Base-by-base conservation (phyloP, 768 basidiomycete genomes). In the Trametes cinnabarina region DNA sequence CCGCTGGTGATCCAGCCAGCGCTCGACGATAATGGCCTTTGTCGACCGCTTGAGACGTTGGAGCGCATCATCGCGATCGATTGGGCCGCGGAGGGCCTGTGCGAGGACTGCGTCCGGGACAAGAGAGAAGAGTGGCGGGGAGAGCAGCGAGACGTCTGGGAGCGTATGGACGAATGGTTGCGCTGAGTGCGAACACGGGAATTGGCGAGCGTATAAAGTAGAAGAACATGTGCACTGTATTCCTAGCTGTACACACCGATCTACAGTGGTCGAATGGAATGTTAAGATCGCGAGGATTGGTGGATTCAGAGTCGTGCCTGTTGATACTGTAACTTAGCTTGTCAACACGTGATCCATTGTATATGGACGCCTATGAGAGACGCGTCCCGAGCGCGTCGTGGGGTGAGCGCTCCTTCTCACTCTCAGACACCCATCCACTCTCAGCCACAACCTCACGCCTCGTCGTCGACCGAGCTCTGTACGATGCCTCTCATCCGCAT, bases 401-500 rank as follows among this genome's bases (percentile, higher is more conserved):
- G 42, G 19, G 43, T 34, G 34, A 37, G 14, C 39, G 35, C 35
- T 14, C n/a, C 28, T 55, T 39, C n/a, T n/a, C n/a, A 32, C 30
- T 32, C 6, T 6, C 30, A 32, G 30, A 6, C 30, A 7, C 6
- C 30, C 12, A 6, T 32, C 12, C 30, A 7, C 30, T 12, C 20
- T 43, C 52, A 54, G 52, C 48, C 58, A 46, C 52, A 23, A n/a
- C 25, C 40, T 10, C 48, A 35, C n/a, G n/a, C 23, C 17, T 19
- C 15, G 47, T 30, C 26, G 25, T 39, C 55, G 9, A 9, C 20
- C 30, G 25, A 4, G n/a, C 37, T 39, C 37, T n/a, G 11, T 15
- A 44, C 48, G 2, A 93, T 94, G 91, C 91, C 91, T 58, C 83
- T 93, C 57, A 68, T 84, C 58, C 87, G 87, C 64, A 91, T 98